Evolutionary conservation across 768 basidiomycete genomes (phyloP).

Genomic region (Termitomyces sp.): DNA sequence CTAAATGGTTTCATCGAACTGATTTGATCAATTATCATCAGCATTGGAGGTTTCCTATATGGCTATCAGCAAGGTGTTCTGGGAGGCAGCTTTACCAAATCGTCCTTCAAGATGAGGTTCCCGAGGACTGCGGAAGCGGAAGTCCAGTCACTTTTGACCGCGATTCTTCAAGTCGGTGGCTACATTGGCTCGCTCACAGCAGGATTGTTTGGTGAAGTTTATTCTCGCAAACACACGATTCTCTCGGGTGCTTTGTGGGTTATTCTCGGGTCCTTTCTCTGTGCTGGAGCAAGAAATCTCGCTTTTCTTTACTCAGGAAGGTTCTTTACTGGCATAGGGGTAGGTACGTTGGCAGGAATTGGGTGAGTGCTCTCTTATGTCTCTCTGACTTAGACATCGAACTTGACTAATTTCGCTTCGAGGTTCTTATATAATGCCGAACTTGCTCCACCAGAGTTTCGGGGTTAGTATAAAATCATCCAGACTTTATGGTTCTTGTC

Average conservation of each 20-base stretch:
- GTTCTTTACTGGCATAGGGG: constrained; percentile 13
- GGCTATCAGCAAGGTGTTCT: constrained; percentile 15
- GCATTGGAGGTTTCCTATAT: constrained; percentile 13
- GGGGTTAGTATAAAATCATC: not conserved
- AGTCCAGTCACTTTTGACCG: constrained; percentile 13
- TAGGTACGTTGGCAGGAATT: constrained; percentile 12
- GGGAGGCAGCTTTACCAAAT: constrained; percentile 12
- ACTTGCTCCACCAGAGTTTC: constrained; percentile 13
- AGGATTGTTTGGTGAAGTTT: constrained; percentile 12
- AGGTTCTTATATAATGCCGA: constrained; percentile 14
- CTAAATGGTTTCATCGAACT: not conserved
- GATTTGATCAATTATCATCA: not conserved
- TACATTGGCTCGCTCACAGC: constrained; percentile 13
- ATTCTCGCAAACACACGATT: constrained; percentile 13
- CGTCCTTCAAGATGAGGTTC: constrained; percentile 9
- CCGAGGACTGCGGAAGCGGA: constrained; percentile 9
- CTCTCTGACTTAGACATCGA: not conserved
- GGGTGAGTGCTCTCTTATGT: not conserved
- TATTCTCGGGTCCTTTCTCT: constrained; percentile 12
- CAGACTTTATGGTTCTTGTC: not conserved
- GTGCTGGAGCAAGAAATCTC: constrained; percentile 11
- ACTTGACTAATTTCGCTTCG: not conserved
- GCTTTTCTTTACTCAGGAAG: constrained; percentile 13
- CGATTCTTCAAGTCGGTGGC: constrained; percentile 14
- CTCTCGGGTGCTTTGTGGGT: constrained; percentile 14